phyloP scores from a whole-genome alignment of 495 filamentous ascomycete genomes.

The Letharia lupina region DNA sequence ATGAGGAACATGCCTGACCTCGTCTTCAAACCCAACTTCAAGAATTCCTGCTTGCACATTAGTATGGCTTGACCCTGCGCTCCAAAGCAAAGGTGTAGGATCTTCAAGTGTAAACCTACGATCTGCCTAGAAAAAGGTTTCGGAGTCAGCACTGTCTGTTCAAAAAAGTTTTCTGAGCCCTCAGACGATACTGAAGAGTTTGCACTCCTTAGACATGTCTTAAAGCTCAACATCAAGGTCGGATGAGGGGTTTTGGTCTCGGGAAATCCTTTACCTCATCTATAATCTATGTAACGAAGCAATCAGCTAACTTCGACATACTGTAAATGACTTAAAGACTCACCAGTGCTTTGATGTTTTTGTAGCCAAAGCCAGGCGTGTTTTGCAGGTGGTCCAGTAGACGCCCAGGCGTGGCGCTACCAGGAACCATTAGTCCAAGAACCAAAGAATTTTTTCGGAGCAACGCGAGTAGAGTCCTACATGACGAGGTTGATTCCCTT shows the following conservation, averaged over 20 bases:
- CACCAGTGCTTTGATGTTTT: constrained; percentile 80
- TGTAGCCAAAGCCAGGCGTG: constrained; percentile 77
- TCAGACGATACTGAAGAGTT: not conserved
- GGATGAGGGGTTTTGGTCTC: not conserved
- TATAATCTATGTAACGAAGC: constrained; percentile 34
- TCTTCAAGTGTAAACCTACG: constrained; percentile 18
- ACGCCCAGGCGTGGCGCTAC: constrained; percentile 72
- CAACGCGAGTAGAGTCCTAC: not conserved
- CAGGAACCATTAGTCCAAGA: not conserved
- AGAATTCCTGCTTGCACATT: constrained; percentile 45
- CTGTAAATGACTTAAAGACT: too few species aligned
- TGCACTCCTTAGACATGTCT: not conserved
- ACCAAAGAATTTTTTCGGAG: not conserved
- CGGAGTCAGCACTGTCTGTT: not conserved
- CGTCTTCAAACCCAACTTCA: constrained; percentile 96
- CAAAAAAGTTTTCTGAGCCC: not conserved
- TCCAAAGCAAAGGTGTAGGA: not conserved
- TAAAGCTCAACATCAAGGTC: not conserved
- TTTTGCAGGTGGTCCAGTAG: constrained; percentile 93
- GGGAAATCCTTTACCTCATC: constrained; percentile 59
- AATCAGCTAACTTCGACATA: too few species aligned
- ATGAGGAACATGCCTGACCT: constrained; percentile 31
- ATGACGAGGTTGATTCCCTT: constrained; percentile 94
- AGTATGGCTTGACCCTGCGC: not conserved
- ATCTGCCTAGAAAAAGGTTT: constrained; percentile 53